A percentile compares a stretch with the other conserved stretches of the same genome.
Evolutionary conservation across 441 rosid genomes (phyloP).

Genomic region (Populus hybrid): DNA sequence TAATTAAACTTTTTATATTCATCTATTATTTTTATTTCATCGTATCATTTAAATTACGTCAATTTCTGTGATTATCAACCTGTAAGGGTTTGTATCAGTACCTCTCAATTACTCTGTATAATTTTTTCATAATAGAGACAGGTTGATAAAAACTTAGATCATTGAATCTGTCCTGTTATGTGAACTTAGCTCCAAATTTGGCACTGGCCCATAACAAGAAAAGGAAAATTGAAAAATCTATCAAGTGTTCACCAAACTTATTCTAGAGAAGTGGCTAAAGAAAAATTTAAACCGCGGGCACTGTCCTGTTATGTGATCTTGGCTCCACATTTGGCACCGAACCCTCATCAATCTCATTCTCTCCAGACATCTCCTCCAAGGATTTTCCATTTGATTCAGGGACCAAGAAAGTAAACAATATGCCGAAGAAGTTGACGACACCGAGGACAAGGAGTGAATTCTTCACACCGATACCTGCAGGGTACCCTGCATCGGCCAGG

Average conservation of each 20-base stretch:
- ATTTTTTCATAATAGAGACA: neutral
- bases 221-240: neutral
- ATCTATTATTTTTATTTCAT: neutral
- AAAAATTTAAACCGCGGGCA: constrained; percentile 14
- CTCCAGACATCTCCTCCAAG: constrained; percentile 78
- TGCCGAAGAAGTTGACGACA: constrained; percentile 51
- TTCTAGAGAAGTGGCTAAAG: neutral
- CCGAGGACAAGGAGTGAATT: constrained; percentile 64
- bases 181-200: neutral
- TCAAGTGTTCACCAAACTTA: neutral
- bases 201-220: neutral
- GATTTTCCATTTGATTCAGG: constrained; percentile 86
- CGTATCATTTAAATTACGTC: neutral
- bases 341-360: constrained; percentile 38
- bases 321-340: constrained; percentile 4
- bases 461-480: constrained; percentile 72
- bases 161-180: neutral
- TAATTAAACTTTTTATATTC: neutral
- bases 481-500: constrained; percentile 80
- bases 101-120: neutral
- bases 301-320: constrained; percentile 24
- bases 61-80: neutral
- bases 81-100: neutral
- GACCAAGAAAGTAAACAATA: constrained; percentile 62
- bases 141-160: neutral